Conservation (phyloP, 345 rosid species). For the Salix arbutifolia region DNA sequence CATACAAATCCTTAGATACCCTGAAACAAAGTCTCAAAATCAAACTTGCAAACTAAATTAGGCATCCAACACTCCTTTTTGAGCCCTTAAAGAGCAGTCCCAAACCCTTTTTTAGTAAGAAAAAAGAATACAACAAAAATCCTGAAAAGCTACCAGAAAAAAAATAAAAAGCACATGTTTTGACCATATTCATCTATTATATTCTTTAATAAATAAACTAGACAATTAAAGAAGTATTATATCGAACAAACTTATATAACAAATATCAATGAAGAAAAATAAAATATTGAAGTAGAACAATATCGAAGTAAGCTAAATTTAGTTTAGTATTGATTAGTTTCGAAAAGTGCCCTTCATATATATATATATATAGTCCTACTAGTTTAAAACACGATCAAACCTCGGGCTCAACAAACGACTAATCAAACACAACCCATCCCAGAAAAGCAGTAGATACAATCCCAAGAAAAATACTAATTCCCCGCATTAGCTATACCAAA, state of each 20-base stretch:
- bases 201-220: not conserved
- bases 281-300: slow-evolving; percentile 2
- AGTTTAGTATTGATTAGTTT: not conserved
- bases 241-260: not conserved
- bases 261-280: not conserved
- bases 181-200: not conserved
- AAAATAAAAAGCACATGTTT: not conserved
- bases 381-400: not conserved
- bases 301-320: not conserved
- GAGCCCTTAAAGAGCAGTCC: slow-evolving; percentile 15
- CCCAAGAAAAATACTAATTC: not conserved
- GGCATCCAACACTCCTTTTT: slow-evolving; percentile 1
- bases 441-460: not conserved
- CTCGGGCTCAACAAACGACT: not conserved
- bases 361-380: not conserved
- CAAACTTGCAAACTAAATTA: not conserved
- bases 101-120: not conserved
- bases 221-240: too few relatives aligned
- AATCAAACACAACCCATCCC: slow-evolving; percentile 1
- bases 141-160: not conserved
- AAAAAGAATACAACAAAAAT: not conserved
- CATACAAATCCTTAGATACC: slow-evolving; percentile 90
- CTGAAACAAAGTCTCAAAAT: slow-evolving; percentile 33
- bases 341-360: not conserved
- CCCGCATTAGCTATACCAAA: not conserved